Evolutionary conservation across 768 basidiomycete species (phyloP), one percentile per base, ranked within the genome.

Genomic region (Termitomyces sp.): DNA sequence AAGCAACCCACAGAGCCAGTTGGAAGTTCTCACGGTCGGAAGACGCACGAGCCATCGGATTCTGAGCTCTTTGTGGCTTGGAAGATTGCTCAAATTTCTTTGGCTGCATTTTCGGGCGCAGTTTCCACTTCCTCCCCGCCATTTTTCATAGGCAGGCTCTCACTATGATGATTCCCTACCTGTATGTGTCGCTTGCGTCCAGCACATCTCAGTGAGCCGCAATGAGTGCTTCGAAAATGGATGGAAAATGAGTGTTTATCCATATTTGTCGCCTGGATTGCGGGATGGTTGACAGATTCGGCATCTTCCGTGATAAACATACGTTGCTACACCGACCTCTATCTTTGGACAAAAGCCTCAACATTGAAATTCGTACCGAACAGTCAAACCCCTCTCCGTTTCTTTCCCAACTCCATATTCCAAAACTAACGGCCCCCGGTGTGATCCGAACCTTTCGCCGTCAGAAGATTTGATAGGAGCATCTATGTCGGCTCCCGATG

Each of bases 31-130:
- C 78, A 78, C 78, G 78, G 68, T 67, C 58, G 54, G 56, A 69
- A 69, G 60, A 72, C 76, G 77, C 77, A 76, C 76, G 73, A 74
- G 74, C 76, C 77, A 76, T 63, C 65, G 65, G 63, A 74, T 68
- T 77, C 73, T 72, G 71, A 75, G 71, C 74, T 67, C 68, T 73
- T 76, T 76, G 64, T 65, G 68, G 66, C 73, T 75, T 68, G 75
- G 77, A 78, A 77, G 75, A 75, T 78, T 74, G 74, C 52, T 50
- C 43, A 54, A 64, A 66, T 68, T 66, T 66, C 68, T 66, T 66
- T 60, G 61, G 58, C 57, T 40, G 53, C 58, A 63, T 65, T 70
- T 67, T 70, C 61, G 63, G 45, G 49, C 49, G 44, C 50, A 54
- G 59, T 61, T 52, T 24, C 51, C 5, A 26, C 2, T 48, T 51